These are phyloP conservation scores for Skeletonema potamos DNA, from an alignment of 108 stramenopile genomes.

Conservation along the genomic window DNA sequence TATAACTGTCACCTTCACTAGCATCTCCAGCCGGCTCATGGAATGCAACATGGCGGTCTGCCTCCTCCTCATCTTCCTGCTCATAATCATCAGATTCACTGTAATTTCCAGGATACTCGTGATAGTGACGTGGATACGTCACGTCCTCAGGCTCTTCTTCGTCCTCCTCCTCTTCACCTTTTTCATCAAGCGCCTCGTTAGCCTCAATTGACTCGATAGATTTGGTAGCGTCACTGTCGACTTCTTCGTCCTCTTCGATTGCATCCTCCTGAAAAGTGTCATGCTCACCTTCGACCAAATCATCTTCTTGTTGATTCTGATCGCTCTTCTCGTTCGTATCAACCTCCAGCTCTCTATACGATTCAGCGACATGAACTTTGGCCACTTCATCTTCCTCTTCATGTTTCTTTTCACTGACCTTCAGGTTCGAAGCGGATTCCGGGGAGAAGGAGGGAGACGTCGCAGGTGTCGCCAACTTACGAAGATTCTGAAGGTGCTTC, in stretches of 20 bases:
- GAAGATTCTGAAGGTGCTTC: background rate
- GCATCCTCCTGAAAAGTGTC: background rate
- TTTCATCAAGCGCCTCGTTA: background rate
- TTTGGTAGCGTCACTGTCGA: slow-evolving; percentile 4
- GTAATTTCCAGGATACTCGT: slow-evolving; percentile 29
- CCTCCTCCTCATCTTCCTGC: slow-evolving; percentile 36
- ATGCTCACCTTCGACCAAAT: background rate
- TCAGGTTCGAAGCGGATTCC: background rate
- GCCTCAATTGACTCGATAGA: background rate
- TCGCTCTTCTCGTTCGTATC: background rate
- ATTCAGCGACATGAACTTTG: background rate
- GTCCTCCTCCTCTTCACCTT: slow-evolving; percentile 3
- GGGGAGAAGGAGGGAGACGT: background rate
- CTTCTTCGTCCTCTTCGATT: background rate
- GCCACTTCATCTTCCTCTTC: background rate
- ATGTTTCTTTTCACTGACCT: background rate
- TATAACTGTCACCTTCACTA: background rate
- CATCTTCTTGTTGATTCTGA: background rate
- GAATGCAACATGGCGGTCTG: slow-evolving; percentile 31
- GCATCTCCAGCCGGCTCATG: slow-evolving; percentile 11
- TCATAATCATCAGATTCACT: slow-evolving; percentile 45
- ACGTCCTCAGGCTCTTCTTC: slow-evolving; percentile 8
- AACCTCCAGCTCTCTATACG: background rate
- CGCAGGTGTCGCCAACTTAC: background rate
- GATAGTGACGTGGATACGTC: slow-evolving; percentile 20